phyloP scores from a whole-genome alignment of 1,284 basidiomycete species.

The Sparassis latifolia region DNA sequence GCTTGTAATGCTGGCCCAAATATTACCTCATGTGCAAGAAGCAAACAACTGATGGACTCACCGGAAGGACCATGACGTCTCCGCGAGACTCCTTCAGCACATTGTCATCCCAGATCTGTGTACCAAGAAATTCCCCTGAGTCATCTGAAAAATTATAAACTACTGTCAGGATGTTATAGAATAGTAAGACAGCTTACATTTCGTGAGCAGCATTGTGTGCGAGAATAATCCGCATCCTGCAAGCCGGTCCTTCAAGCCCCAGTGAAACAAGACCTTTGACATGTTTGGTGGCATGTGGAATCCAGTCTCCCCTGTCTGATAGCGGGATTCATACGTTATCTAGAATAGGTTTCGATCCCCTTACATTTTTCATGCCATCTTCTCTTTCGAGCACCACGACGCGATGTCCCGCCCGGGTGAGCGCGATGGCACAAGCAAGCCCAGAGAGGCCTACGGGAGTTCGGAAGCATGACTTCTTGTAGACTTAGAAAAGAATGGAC shows the following conservation, averaged over 20 bases:
- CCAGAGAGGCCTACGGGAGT: constrained; percentile 12
- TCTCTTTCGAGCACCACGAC: constrained; percentile 26
- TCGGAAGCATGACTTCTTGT: constrained; percentile 5
- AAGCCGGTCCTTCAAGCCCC: constrained; percentile 23
- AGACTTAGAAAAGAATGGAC: too few species aligned
- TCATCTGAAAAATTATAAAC: constrained; percentile 13
- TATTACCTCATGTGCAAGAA: background rate
- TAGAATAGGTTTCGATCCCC: background rate
- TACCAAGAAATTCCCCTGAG: constrained; percentile 15
- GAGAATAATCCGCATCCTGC: constrained; percentile 8
- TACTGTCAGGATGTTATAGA: too few species aligned
- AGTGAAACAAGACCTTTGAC: constrained; percentile 21
- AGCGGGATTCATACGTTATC: background rate
- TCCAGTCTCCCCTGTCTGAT: constrained; percentile 7
- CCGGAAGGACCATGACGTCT: constrained; percentile 18
- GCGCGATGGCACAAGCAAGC: constrained; percentile 23
- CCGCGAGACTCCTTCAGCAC: constrained; percentile 22
- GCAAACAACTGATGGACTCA: constrained; percentile 8
- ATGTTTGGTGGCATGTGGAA: constrained; percentile 21
- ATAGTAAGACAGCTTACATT: constrained; percentile 4
- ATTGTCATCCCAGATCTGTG: constrained; percentile 21
- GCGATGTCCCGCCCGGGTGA: constrained; percentile 23
- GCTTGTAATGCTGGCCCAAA: constrained; percentile 17
- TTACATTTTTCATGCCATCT: constrained; percentile 12
- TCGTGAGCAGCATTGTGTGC: constrained; percentile 11